Base-by-base conservation (phyloP, 495 filamentous ascomycete genomes). In the Hapsidospora chrysogenum region DNA sequence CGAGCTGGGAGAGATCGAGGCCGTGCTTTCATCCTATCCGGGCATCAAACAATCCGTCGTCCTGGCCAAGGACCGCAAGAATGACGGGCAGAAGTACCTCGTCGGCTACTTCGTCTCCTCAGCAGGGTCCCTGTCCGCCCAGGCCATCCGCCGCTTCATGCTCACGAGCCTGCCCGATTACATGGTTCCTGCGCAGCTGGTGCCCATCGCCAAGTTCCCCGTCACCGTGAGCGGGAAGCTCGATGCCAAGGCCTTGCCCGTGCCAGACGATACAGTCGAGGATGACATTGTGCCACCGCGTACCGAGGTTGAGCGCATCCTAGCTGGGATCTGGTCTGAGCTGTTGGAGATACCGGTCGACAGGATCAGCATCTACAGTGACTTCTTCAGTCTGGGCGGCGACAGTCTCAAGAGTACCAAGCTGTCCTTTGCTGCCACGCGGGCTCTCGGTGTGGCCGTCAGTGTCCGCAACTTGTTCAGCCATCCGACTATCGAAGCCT, bases 1-100 rank as follows among this genome's bases (percentile, higher is more conserved):
- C 9, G 66, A 75, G 4, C 37, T 74, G 0, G 33, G 50, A 11
- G 70, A 74, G 9, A 50, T 73, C 4, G 66, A 68, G 40, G 16
- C 23, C 6, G 23, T 26, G 23, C 23, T 26, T 11, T 26, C 23
- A 11, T 26, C 23, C 6, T 26, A 26, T 11, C 23, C 23, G 11
- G 23, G 11, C 6, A 11, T 26, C 23, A 26, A 6, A 6, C 23
- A 26, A 11, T 26, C 23, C 23, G 23, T 26, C 6, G 23, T 26
- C 6, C 23, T 26, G 23, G 23, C 23, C 23, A 26, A 26, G 23
- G 23, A 26, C 23, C 23, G 13, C 2, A 38, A 41, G 4, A 48
- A 68, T 0, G 28, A 14, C 5, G 43, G 41, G 9, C 25, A 43
- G 2, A 27, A 46, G 3, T 54, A 49, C 19, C 44, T 64, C n/a